Base-by-base conservation (phyloP, 257 asterid species). In the Nicotiana otophora region DNA sequence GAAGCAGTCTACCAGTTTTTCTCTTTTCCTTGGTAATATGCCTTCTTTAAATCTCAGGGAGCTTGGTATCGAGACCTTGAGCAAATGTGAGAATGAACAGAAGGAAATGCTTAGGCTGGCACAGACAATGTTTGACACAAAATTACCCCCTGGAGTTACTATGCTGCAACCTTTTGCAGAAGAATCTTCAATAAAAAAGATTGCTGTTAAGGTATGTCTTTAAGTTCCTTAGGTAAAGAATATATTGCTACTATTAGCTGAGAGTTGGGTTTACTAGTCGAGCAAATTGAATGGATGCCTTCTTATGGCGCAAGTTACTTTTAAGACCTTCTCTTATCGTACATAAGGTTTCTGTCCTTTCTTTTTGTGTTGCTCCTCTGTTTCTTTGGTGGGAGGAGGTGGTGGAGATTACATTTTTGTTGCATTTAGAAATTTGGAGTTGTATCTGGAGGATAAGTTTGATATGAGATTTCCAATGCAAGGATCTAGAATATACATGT, bases 121-220 rank as follows among this genome's bases (percentile, higher is more conserved):
- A 20, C 90, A 92, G 57, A 90, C 97, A 61, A 92, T 96, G 98
- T 96, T 96, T 55, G 99, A 96, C 82, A 96, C 99, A 42, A 93
- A 93, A 91, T 90, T 96, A 72, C 98, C 99, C 33, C 97, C 98
- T 81, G 98, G 98, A 3, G 96, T 93, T 46, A 92, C 84, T 2
- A 91, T 93, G 95, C 80, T 96, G 91, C 99, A 96, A 83, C 99
- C 98, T 69, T 96, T 96, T 81, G 82, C 98, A 8, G 99, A 93
- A 17, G 99, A 87, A 77, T 93, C 99, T 82, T 93, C 99, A 31
- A 92, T 96, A 14, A 94, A 93, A 87, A 96, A 91, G 83, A 68
- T 96, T 53, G 90, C 89, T 66, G 99, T 96, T 61, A 91, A 91
- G 97, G 99, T 96, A 84, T 65, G 81, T 78, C n/a, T 72, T 55